Conservation (phyloP, 2,329 filamentous ascomycete genomes). For the Fusarium sororula region DNA sequence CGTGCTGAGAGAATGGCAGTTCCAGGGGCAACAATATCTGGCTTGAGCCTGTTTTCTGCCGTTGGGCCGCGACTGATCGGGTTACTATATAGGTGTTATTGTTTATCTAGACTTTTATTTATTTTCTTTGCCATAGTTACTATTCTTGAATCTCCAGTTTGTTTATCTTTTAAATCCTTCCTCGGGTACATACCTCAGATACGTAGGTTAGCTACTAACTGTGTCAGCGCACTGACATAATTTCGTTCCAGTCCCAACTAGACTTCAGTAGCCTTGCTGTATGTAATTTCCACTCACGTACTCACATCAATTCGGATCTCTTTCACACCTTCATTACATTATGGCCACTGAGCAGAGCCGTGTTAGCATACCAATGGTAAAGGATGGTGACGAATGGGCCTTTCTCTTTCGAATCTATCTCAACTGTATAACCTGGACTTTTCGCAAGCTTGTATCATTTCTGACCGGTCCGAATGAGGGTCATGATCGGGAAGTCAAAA, state of each 20-base stretch:
- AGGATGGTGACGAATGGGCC: rapidly evolving
- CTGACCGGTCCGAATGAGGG: not conserved
- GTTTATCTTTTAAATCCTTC: not conserved
- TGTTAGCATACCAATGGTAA: not conserved
- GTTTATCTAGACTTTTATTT: not conserved
- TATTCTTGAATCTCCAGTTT: rapidly evolving
- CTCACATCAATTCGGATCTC: rapidly evolving
- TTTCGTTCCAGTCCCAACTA: not conserved
- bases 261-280: not conserved
- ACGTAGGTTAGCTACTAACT: not conserved
- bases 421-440: not conserved
- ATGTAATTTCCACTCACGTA: rapidly evolving
- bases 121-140: not conserved
- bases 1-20: no score
- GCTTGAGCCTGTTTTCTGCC: no score
- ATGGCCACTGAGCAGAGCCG: not conserved
- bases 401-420: not conserved
- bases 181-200: not conserved
- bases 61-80: not conserved
- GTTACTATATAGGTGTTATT: not conserved
- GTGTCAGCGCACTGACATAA: not conserved
- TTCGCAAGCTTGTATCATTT: not conserved
- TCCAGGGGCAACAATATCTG: no score
- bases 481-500: not conserved
- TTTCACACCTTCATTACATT: not conserved